Conservation (phyloP, 164 flowering plant genomes). For the Kalanchoe fedtschenkoi region DNA sequence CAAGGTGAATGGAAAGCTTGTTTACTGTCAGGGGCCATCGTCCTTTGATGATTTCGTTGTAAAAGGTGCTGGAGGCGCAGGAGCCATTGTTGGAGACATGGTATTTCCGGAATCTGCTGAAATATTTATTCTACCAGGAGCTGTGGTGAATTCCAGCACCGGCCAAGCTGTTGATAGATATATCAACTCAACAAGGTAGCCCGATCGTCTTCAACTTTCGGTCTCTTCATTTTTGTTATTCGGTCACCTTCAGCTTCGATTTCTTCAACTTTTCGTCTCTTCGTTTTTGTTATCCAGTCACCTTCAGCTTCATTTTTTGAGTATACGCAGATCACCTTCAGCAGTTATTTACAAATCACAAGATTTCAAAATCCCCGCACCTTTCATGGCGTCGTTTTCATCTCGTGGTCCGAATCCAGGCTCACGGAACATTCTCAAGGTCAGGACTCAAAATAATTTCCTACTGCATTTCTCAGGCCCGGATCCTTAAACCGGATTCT, state of each 20-base stretch:
- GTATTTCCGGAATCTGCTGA: slow-evolving; percentile 36
- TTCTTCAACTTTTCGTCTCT: not conserved
- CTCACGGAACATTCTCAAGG: slow-evolving; percentile 47
- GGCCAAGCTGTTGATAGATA: slow-evolving; percentile 28
- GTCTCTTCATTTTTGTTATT: not conserved
- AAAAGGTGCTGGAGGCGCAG: slow-evolving; percentile 46
- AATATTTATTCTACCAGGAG: slow-evolving; percentile 54
- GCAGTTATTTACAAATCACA: slow-evolving; percentile 43
- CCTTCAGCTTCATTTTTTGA: too few species aligned
- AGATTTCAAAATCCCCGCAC: slow-evolving; percentile 40
- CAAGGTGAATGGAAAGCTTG: slow-evolving; percentile 59
- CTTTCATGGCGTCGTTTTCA: slow-evolving; percentile 61
- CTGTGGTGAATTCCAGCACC: slow-evolving; percentile 28
- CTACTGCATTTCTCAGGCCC: too few species aligned
- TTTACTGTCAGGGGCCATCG: slow-evolving; percentile 26
- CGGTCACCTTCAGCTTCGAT: too few species aligned
- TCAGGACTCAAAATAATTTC: slow-evolving; percentile 9
- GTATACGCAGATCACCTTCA: slow-evolving; percentile 35
- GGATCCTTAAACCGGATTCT: not conserved
- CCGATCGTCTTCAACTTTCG: not conserved
- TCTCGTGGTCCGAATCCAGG: slow-evolving; percentile 65
- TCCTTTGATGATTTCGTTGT: slow-evolving; percentile 49
- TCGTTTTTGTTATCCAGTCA: too few species aligned
- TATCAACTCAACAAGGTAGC: slow-evolving; percentile 46
- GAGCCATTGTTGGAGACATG: slow-evolving; percentile 33